Base-by-base conservation (phyloP, 2,329 filamentous ascomycete genomes). In the Diaporthe velutina region DNA sequence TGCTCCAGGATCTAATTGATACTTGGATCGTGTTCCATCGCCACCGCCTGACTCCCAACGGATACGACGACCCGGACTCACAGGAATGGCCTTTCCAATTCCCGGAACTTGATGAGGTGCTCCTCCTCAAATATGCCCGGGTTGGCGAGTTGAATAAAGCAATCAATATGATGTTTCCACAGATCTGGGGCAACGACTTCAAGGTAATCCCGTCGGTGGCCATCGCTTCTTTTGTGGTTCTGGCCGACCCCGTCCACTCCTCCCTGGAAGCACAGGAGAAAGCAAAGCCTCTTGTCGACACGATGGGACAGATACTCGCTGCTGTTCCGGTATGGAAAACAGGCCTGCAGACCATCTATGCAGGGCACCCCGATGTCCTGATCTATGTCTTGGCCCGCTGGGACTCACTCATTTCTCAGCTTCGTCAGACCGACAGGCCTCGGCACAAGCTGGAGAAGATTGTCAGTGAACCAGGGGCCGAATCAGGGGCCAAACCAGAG, bases 21-120 rank as follows among this genome's bases (percentile, higher is more conserved):
- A 80, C 84, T 22, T 87, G 85, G 86, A 83, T 83, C 55, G 75
- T 83, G 17, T 81, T 87, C 72, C 81, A 82, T 38, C 75, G 83
- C 25, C 83, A 71, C 74, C 64, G 73, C 52, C 22, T 68, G 57
- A 22, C 48, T 30, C 25, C 58, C 10, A 52, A 61, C 22, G 22
- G 52, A 28, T 22, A 48, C 64, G 15, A 38, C 40, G 38, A 55
- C 40, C 19, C 57, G 45, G 22, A 45, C 70, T 9, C 78, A 77
- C 52, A 74, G 74, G 42, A 78, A 79, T 48, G 64, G 79, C 22
- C 77, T 71, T 28, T 79, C 79, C 70, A 79, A 71, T 45, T 82
- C 80, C 75, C 73, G 33, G 28, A 54, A n/a, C 45, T 77, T 9
- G 40, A 74, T 8, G 35, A 64, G 50, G 12, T 45, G 48, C 22